Conservation (phyloP, 805 yeast genomes). For the Wickerhamomyces mucosus region DNA sequence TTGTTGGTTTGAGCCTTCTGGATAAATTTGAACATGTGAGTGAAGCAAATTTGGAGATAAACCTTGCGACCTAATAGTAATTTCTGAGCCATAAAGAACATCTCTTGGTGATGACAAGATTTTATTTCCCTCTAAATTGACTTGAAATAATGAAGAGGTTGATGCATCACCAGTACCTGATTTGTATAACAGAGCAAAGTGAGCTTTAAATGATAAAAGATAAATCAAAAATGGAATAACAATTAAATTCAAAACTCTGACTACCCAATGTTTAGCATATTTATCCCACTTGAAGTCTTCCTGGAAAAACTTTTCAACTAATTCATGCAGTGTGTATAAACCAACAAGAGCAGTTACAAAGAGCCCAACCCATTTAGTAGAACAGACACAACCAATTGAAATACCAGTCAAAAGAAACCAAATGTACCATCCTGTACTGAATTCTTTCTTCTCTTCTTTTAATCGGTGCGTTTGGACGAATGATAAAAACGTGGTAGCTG, state of each 20-base stretch:
- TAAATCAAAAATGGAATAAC: constrained; percentile 65
- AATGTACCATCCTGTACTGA: constrained; percentile 30
- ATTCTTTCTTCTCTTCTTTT: constrained; percentile 27
- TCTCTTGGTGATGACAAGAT: constrained; percentile 63
- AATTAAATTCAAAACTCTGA: constrained; percentile 58
- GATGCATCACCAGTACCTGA: constrained; percentile 93
- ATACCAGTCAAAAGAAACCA: constrained; percentile 60
- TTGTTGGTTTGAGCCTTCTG: constrained; percentile 89
- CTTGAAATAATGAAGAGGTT: constrained; percentile 84
- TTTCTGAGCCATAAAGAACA: constrained; percentile 43
- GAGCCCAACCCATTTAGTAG: constrained; percentile 81
- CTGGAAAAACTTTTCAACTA: constrained; percentile 31
- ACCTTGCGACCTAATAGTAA: constrained; percentile 53
- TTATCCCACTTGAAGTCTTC: constrained; percentile 18
- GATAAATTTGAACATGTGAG: constrained; percentile 79
- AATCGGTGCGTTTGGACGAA: constrained; percentile 45
- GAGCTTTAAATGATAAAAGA: constrained; percentile 66
- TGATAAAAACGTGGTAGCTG: constrained; percentile 57
- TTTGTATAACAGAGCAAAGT: constrained; percentile 63
- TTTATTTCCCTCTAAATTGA: constrained; percentile 62
- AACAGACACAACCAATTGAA: constrained; percentile 73
- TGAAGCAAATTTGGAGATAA: constrained; percentile 70
- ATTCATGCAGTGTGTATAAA: constrained; percentile 44
- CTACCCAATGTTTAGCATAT: constrained; percentile 60
- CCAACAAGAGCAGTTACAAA: constrained; percentile 58